Base-by-base conservation (phyloP, 768 basidiomycete species). In the Leccinum subgranulosum region DNA sequence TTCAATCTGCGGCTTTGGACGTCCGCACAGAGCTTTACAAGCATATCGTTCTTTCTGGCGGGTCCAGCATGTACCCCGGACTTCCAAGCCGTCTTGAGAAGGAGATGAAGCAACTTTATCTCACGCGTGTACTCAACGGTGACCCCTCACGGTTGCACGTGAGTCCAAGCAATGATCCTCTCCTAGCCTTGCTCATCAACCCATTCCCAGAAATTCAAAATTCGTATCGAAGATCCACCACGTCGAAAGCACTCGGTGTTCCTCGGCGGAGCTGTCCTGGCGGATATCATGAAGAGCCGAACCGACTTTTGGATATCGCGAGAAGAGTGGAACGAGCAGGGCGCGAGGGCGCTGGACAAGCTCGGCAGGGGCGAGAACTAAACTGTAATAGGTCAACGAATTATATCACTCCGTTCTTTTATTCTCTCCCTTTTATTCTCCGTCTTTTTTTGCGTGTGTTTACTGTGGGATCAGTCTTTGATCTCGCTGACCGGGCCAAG, bases 241-340 rank as follows among this genome's bases (percentile, higher is more conserved):
- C 88, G 94, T 69, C 84, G 97, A 69, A 98, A 98, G 75, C 96
- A 98, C 74, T 97, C 97, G 95, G 96, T 98, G 36, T 98, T 98
- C 87, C 84, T 98, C 8, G 97, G 97, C 25, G 97, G 97, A 49
- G 96, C 94, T n/a, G 96, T 98, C 6, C 78, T 99, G 29, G 96
- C 94, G 3, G 96, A 98, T 74, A 98, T 98, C 75, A 98, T 98
- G 97, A 96, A 96, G 78, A 81, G 79, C 69, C 84, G 92, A 10
- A 84, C 91, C 69, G 91, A 93, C 68, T 99, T 98, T 78, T 97
- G 95, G 96, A 88, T 98, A 70, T 81, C 92, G 54, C 81, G 89
- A 60, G 92, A 92, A 63, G 94, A 98, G 73, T 98, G 94, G 94
- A 87, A 87, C 61, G 96, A 98, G 74, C 87, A 95, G 73, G 96